Percentiles rank a stretch among this genome's conserved stretches.
Conservation (phyloP, 352 stramenopile genomes). For the Phytophthora constricta region DNA sequence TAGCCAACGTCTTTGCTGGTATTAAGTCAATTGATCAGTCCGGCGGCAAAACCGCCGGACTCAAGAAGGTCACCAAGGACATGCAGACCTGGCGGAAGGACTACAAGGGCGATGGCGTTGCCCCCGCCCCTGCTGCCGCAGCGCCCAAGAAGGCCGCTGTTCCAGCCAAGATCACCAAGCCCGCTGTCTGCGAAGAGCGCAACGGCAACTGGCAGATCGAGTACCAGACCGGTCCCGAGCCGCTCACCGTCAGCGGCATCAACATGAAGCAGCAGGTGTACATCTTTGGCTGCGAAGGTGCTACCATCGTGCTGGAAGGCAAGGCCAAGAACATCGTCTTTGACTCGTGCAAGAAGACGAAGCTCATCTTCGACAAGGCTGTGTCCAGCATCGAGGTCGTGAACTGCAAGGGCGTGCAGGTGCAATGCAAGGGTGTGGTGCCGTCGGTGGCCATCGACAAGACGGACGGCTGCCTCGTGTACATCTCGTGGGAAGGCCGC, state of each 20-base stretch:
- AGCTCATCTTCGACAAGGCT: constrained; percentile 96
- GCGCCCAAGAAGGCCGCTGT: constrained; percentile 39
- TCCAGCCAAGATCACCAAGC: constrained; percentile 52
- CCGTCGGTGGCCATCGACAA: constrained; percentile 99
- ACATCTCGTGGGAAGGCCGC: constrained; percentile 93
- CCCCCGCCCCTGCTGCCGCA: constrained; percentile 26
- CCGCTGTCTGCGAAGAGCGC: constrained; percentile 82
- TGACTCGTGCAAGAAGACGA: constrained; percentile 95
- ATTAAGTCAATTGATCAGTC: constrained; percentile 91
- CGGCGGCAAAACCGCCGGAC: constrained; percentile 90
- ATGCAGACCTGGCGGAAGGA: constrained; percentile 97
- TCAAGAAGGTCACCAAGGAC: constrained; percentile 97
- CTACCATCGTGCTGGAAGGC: constrained; percentile 95
- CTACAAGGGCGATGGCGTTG: constrained; percentile 75
- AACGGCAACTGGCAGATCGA: constrained; percentile 98
- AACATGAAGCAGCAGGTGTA: constrained; percentile 97
- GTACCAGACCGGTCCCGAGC: constrained; percentile 89
- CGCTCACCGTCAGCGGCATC: constrained; percentile 90
- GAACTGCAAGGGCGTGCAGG: constrained; percentile 97
- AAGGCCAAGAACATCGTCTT: constrained; percentile 98
- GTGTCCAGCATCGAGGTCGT: constrained; percentile 98
- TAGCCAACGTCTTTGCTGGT: constrained; percentile 89
- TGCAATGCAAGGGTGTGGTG: constrained; percentile 94
- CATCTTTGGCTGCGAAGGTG: constrained; percentile 95
- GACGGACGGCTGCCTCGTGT: constrained; percentile 97